These are phyloP conservation scores for Protomyces macrosporus DNA, from an alignment of 1,139 yeast genomes.

Conservation along the genomic window DNA sequence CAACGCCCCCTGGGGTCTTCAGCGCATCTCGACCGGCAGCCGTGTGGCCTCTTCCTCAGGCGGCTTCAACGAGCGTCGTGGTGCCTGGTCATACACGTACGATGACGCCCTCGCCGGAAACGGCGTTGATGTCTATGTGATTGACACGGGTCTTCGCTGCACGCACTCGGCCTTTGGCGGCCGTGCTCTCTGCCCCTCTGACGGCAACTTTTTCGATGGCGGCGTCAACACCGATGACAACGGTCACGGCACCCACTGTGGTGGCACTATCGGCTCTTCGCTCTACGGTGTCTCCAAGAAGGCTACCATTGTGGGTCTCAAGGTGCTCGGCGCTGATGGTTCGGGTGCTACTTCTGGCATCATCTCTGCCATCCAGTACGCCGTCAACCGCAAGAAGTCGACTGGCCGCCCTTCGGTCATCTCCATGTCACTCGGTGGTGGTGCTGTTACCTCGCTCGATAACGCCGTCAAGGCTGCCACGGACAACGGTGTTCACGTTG, in stretches of 20 bases:
- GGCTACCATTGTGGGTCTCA: slow-evolving; percentile 68
- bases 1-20: not conserved
- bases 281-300: slow-evolving; percentile 75
- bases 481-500: slow-evolving; percentile 71
- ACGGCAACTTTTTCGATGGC: slow-evolving; percentile 11
- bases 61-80: slow-evolving; percentile 12
- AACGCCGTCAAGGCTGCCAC: slow-evolving; percentile 56
- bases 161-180: slow-evolving; percentile 41
- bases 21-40: slow-evolving; percentile 55
- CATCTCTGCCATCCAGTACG: slow-evolving; percentile 28
- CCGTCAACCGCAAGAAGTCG: slow-evolving; percentile 18
- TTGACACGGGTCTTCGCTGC: slow-evolving; percentile 29
- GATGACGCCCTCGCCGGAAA: slow-evolving; percentile 48
- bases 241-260: slow-evolving; percentile 61
- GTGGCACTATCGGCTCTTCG: slow-evolving; percentile 74
- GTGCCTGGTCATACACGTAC: slow-evolving; percentile 32
- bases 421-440: slow-evolving; percentile 6
- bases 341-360: slow-evolving; percentile 26
- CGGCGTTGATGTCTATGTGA: slow-evolving; percentile 27
- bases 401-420: not conserved
- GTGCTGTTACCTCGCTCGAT: slow-evolving; percentile 22
- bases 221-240: slow-evolving; percentile 27
- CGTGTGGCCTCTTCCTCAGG: not conserved
- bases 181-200: slow-evolving; percentile 43
- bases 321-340: slow-evolving; percentile 51